Evolutionary conservation across 2,329 filamentous ascomycete species (phyloP), one percentile per base, ranked within the genome.

Genomic region (Cryoendolithus antarcticus): DNA sequence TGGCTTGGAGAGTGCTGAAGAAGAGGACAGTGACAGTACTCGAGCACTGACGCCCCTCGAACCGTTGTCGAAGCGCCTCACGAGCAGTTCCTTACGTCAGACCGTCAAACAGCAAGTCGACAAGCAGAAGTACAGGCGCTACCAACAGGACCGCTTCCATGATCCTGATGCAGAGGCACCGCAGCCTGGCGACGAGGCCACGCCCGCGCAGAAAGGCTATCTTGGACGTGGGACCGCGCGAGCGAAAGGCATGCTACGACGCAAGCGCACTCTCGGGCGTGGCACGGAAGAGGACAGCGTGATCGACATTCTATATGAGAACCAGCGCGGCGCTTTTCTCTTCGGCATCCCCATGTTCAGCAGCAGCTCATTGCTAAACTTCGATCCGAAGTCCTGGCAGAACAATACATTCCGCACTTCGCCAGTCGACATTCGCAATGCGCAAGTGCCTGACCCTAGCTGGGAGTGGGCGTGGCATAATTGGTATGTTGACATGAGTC

Each of bases 291-390:
- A 60, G 15, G 59, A 64, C 34, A 58, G 56, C 2, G 79, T 74
- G 21, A 77, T 96, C 44, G 91, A 98, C 47, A 74, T 96, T 4
- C 69, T 98, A 0, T 96, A 93, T 61, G 91, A 98, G 60, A 98
- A 98, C 55, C 84, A 98, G 63, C 75, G 91, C 41, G 91, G 91
- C 8, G 79, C 77, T 31, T 93, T 95, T 55, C 69, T 93, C 45
- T 96, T 89, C 53, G 89, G 91, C 21, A 74, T 86, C 9, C 80
- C 88, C 0, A 71, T 93, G n/a, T 98, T 95, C 66, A 93, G 88
- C 1, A 74, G 77, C 6, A 81, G 80, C 46, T 89, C 88, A 2
- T 71, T 98, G 1, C 77, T 93, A 28, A 82, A 84, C 44, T 74
- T 93, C 35, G 91, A 98, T 55, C 86, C 88, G 0, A 63, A 82